Base-by-base conservation (phyloP, 1,139 yeast species). In the Kurtzmaniella quercitrusa region DNA sequence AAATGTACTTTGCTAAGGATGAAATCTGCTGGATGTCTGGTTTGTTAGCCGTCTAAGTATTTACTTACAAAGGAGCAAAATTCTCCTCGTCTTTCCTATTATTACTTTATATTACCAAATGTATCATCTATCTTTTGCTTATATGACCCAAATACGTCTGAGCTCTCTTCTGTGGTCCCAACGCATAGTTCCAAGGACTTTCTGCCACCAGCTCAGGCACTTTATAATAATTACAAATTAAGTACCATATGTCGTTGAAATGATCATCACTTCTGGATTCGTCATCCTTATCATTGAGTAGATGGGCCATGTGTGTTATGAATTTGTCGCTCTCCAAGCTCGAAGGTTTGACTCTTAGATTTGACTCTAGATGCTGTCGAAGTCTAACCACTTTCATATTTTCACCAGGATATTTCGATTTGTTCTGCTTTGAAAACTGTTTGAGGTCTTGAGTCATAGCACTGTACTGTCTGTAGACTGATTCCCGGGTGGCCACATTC, bases 141-240 rank as follows among this genome's bases (percentile, higher is more conserved):
- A 27, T 27, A n/a, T 27, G 10, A 4, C 14, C 36, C 5, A 31
- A 23, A 48, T 69, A 70, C 41, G 63, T 53, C 39, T 56, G 58
- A 27, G 60, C 53, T 41, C 78, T 52, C 50, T 73, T 73, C 29
- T 66, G 70, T 45, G 70, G 75, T 2, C 77, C 77, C 16, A 73
- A 65, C 8, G 72, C 55, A 53, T 70, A 73, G 51, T 73, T 73
- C 18, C 57, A 52, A 27, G 63, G 59, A 46, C 62, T 52, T 37
- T 68, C 60, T 4, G 55, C 66, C 5, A 70, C 45, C 12, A 44
- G 43, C 4, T 42, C 44, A 2, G 68, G 63, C 3, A 69, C 39
- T 3, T 56, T 38, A 29, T 46, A 42, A 8, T 46, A 44, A 40
- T 64, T 63, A 17, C 46, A 44, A 5, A 44, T 34, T 14, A 41